These are phyloP conservation scores for Didymosphaeria variabile DNA, from an alignment of 2,329 filamentous ascomycete species.

Conservation along the genomic window DNA sequence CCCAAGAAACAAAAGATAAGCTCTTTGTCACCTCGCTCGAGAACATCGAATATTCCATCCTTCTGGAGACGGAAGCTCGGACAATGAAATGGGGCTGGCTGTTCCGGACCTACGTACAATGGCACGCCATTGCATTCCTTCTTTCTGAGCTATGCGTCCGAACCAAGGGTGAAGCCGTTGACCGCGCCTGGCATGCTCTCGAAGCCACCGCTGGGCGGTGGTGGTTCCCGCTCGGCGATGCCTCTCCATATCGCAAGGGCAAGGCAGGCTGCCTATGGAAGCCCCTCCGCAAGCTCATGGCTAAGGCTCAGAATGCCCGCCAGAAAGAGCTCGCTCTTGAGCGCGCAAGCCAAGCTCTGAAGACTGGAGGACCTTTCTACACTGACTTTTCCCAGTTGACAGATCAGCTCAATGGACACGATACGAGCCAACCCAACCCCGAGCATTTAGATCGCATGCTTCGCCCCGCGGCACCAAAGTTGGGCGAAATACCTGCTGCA, in stretches of 20 bases:
- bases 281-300: slow-evolving; percentile 68
- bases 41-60: slow-evolving; percentile 74
- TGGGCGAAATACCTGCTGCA: slow-evolving; percentile 36
- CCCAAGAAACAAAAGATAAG: slow-evolving; percentile 71
- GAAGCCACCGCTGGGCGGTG: slow-evolving; percentile 56
- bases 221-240: slow-evolving; percentile 48
- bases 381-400: slow-evolving; percentile 22
- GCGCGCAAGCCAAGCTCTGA: slow-evolving; percentile 40
- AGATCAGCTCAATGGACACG: slow-evolving; percentile 20
- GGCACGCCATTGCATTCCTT: slow-evolving; percentile 70
- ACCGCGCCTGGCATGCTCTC: slow-evolving; percentile 68
- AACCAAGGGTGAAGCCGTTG: slow-evolving; percentile 64
- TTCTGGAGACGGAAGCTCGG: slow-evolving; percentile 70
- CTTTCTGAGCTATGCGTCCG: slow-evolving; percentile 67
- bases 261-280: slow-evolving; percentile 68
- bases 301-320: slow-evolving; percentile 64
- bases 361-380: slow-evolving; percentile 28
- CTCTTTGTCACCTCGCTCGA: slow-evolving; percentile 78
- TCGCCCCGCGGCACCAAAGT: slow-evolving; percentile 34
- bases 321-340: slow-evolving; percentile 59
- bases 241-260: slow-evolving; percentile 34
- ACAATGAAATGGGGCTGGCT: slow-evolving; percentile 73
- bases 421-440: slow-evolving; percentile 31
- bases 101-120: slow-evolving; percentile 71
- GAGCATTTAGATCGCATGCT: slow-evolving; percentile 41